A percentile compares a stretch with the other conserved stretches of the same genome.
phyloP scores from a whole-genome alignment of 2,329 filamentous ascomycete genomes.

The Colletotrichum lini region DNA sequence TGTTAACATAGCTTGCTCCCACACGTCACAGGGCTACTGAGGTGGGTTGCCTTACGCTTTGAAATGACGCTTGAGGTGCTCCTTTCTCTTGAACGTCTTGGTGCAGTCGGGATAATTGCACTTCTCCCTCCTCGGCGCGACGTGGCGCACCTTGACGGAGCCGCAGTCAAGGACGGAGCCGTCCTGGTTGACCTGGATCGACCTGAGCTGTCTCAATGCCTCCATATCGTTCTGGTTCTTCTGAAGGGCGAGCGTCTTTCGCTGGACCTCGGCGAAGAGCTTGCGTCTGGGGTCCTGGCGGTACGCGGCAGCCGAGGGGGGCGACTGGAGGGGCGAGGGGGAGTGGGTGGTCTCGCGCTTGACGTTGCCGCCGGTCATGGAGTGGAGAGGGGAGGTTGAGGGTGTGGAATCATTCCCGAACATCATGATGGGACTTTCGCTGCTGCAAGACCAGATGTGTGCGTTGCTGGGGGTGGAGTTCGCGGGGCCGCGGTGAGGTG shows the following conservation, averaged over 20 bases:
- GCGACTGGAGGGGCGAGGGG: slow-evolving; percentile 48
- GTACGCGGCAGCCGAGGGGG: slow-evolving; percentile 52
- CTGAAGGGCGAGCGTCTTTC: slow-evolving; percentile 61
- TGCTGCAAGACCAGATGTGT: slow-evolving; percentile 56
- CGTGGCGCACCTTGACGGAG: slow-evolving; percentile 40
- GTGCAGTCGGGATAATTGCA: slow-evolving; percentile 63
- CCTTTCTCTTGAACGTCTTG: slow-evolving; percentile 66
- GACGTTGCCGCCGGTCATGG: slow-evolving; percentile 54
- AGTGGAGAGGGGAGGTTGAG: slow-evolving; percentile 49
- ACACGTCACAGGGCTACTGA: slow-evolving; percentile 38
- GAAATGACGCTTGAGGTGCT: slow-evolving; percentile 70
- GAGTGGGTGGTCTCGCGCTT: slow-evolving; percentile 54
- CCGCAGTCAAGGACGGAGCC: slow-evolving; percentile 40
- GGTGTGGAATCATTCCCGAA: slow-evolving; percentile 50
- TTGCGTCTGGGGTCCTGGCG: slow-evolving; percentile 52
- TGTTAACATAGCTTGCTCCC: slow-evolving; percentile 19
- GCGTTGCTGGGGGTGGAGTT: slow-evolving; percentile 56
- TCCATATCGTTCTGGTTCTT: slow-evolving; percentile 52
- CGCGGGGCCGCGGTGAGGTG: slow-evolving; percentile 47
- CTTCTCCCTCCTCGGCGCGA: slow-evolving; percentile 45
- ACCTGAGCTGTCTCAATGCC: slow-evolving; percentile 41
- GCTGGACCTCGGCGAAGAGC: slow-evolving; percentile 59
- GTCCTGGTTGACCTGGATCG: slow-evolving; percentile 42
- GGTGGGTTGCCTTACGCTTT: slow-evolving; percentile 59
- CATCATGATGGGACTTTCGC: slow-evolving; percentile 59